These are phyloP conservation scores for Uronychia binucleata DNA, from an alignment of 73 alveolate genomes.

Conservation along the genomic window DNA sequence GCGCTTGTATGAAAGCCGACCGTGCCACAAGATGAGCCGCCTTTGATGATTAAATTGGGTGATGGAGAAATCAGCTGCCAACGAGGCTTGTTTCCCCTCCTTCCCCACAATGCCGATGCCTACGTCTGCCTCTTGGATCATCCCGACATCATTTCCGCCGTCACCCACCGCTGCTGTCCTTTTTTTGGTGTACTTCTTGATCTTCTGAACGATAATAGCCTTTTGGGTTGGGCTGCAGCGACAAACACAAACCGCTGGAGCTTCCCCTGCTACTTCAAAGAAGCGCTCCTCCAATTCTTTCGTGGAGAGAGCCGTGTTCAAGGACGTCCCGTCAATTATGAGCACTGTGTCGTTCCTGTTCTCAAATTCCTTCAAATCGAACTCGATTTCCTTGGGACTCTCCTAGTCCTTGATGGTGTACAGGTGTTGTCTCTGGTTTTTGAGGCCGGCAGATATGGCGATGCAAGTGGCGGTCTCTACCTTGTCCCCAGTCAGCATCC, in stretches of 20 bases:
- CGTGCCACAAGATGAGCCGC: constrained; percentile 95
- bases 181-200: constrained; percentile 81
- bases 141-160: constrained; percentile 99
- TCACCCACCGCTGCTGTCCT: constrained; percentile 97
- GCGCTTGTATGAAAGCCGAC: constrained; percentile 93
- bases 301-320: constrained; percentile 58
- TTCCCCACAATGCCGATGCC: constrained; percentile 97
- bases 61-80: constrained; percentile 98
- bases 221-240: constrained; percentile 98
- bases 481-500: constrained; percentile 90
- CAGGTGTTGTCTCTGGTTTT: constrained; percentile 77
- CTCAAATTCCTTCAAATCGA: constrained; percentile 53
- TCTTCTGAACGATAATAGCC: constrained; percentile 83
- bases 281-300: constrained; percentile 60
- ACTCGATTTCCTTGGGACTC: constrained; percentile 42
- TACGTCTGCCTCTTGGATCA: constrained; percentile 97
- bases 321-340: constrained; percentile 74
- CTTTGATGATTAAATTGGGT: constrained; percentile 79
- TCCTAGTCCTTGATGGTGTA: constrained; percentile 72
- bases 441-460: constrained; percentile 91
- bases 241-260: constrained; percentile 95
- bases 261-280: constrained; percentile 73
- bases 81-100: constrained; percentile 98
- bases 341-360: constrained; percentile 34
- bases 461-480: constrained; percentile 88